Base-by-base conservation (phyloP, 2,329 filamentous ascomycete genomes). In the Eutypa lata region DNA sequence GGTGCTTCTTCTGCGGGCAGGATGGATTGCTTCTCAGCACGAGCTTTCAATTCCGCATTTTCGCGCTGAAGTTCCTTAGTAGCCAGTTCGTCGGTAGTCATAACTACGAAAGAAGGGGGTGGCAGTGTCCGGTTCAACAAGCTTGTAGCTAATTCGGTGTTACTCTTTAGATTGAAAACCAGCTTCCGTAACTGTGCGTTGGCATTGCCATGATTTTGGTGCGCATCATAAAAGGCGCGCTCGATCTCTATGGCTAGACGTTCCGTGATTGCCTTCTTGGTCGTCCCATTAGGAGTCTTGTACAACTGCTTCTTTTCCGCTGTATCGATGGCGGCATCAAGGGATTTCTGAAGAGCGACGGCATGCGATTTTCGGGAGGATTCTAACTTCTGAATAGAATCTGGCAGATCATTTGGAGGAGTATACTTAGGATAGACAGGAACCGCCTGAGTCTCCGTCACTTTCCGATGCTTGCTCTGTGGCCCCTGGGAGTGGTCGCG, bases 71-170 rank as follows among this genome's bases (percentile, higher is more conserved):
- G 80, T 68, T 97, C 92, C 59, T 95, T 89, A 52, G 90, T 96
- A 2, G 91, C 91, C 79, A 99, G 90, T 65, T 97, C 90, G 65
- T 94, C 89, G 1, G 89, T 84, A 14, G 84, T 87, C 94, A 99
- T 97, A 49, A 83, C 82, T n/a, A 90, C 89, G 45, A 99, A 78
- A 52, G 84, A 83, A n/a, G 87, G 77, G 0, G 93, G 84, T 7
- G 86, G 83, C 35, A 97, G 76, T 31, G 80, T 83, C 49, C 84
- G 83, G 56, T 82, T 82, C n/a, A 97, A 76, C 50, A 99, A 76
- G 40, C 88, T 84, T 63, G 87, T 82, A 49, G 89, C 83, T 44
- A 99, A 77, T 61, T 91, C 85, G 51, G 85, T 74, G 69, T 99
- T 99, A 66, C 86, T 87, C 79, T 96, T 96, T 55, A 97, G 77